phyloP scores from a whole-genome alignment of 257 asterid genomes.

The Nicotiana paniculata region DNA sequence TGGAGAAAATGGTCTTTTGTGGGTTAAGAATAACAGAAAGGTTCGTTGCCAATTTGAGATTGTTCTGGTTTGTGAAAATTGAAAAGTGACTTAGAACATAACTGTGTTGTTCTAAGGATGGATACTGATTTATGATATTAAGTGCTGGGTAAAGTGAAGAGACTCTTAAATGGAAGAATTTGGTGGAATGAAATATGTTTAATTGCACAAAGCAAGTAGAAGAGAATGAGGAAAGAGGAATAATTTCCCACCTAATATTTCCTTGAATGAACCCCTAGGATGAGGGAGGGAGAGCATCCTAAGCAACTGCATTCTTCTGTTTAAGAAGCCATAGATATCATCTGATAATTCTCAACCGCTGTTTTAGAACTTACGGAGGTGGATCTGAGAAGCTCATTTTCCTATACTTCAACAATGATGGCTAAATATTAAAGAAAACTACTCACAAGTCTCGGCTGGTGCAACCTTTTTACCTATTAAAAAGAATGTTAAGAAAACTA shows the following conservation, averaged over 20 bases:
- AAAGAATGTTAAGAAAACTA: too few relatives aligned
- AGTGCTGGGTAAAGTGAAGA: constrained; percentile 3
- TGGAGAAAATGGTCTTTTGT: neutral
- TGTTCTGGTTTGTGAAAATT: neutral
- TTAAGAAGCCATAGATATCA: neutral
- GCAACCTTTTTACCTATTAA: too few relatives aligned
- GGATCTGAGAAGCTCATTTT: neutral
- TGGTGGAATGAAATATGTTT: neutral
- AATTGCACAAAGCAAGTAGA: neutral
- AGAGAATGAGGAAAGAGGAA: neutral
- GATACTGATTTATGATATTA: neutral
- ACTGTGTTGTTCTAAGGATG: neutral
- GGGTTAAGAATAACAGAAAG: neutral
- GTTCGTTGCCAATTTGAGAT: neutral
- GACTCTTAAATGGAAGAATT: neutral
- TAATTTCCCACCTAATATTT: neutral
- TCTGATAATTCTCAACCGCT: neutral
- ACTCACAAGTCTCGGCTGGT: too few relatives aligned
- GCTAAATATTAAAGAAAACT: neutral
- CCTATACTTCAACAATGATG: neutral
- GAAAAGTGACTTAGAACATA: neutral
- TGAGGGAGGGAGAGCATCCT: neutral
- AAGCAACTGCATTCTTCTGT: neutral
- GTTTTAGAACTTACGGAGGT: neutral
- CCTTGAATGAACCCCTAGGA: neutral